A percentile compares a stretch with the other conserved stretches of the same genome.
Conservation (phyloP, 2,329 filamentous ascomycete genomes). For the Dryadomyces quercivorus region DNA sequence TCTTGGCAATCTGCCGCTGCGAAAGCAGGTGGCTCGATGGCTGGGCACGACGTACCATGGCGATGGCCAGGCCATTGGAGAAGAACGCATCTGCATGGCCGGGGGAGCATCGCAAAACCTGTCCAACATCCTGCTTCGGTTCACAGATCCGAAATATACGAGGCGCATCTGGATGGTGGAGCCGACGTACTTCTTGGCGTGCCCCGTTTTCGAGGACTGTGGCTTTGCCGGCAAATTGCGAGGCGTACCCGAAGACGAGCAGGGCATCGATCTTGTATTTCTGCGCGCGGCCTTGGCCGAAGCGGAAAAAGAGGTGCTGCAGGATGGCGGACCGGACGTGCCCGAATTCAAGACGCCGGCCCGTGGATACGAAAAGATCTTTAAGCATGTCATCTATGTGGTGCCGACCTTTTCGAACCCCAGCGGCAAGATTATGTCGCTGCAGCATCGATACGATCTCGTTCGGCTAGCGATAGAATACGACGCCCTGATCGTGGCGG, state of each 20-base stretch:
- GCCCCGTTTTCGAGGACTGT: slow-evolving; percentile 52
- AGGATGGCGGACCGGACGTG: background rate
- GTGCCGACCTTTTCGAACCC: slow-evolving; percentile 63
- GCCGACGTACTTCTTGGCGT: slow-evolving; percentile 54
- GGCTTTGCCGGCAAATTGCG: slow-evolving; percentile 45
- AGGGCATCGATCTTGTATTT: slow-evolving; percentile 47
- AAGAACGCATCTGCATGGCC: slow-evolving; percentile 46
- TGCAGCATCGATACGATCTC: slow-evolving; percentile 40
- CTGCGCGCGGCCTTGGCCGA: slow-evolving; percentile 21
- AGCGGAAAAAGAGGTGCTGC: background rate
- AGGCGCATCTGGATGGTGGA: slow-evolving; percentile 52
- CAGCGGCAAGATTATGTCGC: slow-evolving; percentile 50
- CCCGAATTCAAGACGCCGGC: background rate
- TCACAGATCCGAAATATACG: slow-evolving; percentile 52
- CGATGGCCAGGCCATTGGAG: slow-evolving; percentile 14
- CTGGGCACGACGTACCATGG: slow-evolving; percentile 42
- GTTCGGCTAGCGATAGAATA: slow-evolving; percentile 48
- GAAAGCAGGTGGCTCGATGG: slow-evolving; percentile 46
- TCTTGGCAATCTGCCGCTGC: slow-evolving; percentile 39
- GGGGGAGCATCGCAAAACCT: slow-evolving; percentile 57
- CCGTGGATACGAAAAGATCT: slow-evolving; percentile 38
- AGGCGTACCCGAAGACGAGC: slow-evolving; percentile 49
- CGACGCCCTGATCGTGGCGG: slow-evolving; percentile 52
- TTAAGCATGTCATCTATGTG: slow-evolving; percentile 55
- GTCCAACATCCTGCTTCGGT: slow-evolving; percentile 48